These are phyloP conservation scores for Pestalotiopsis sp. DNA, from an alignment of 2,329 filamentous ascomycete species.

Conservation along the genomic window DNA sequence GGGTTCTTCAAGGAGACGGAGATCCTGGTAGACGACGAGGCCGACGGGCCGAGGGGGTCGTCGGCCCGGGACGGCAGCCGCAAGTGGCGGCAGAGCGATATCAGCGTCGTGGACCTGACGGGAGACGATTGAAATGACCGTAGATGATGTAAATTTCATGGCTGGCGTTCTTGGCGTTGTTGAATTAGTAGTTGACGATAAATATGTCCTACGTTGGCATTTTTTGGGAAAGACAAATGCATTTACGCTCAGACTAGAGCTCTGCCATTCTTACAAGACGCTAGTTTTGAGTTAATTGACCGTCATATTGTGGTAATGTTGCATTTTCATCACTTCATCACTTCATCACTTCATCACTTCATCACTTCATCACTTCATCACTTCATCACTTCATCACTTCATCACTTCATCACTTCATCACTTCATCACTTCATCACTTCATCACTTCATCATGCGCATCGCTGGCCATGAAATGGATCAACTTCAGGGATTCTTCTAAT, in stretches of 20 bases:
- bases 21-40: slow-evolving; percentile 30
- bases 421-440: no score
- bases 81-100: slow-evolving; percentile 32
- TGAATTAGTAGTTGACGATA: background rate
- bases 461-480: background rate
- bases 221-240: background rate
- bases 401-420: no score
- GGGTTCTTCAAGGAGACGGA: slow-evolving; percentile 44
- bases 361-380: no score
- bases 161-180: background rate
- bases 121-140: slow-evolving; percentile 24
- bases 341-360: no score
- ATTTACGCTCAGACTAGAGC: no score
- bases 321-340: no score
- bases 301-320: no score
- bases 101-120: slow-evolving; percentile 33
- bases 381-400: no score
- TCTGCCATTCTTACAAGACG: no score
- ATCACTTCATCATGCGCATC: no score
- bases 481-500: background rate
- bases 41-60: slow-evolving; percentile 11
- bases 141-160: background rate
- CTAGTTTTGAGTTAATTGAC: no score
- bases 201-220: background rate
- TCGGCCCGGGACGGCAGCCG: slow-evolving; percentile 5